Evolutionary conservation across 495 filamentous ascomycete species (phyloP).

Genomic region (Aspergillus mulundensis): DNA sequence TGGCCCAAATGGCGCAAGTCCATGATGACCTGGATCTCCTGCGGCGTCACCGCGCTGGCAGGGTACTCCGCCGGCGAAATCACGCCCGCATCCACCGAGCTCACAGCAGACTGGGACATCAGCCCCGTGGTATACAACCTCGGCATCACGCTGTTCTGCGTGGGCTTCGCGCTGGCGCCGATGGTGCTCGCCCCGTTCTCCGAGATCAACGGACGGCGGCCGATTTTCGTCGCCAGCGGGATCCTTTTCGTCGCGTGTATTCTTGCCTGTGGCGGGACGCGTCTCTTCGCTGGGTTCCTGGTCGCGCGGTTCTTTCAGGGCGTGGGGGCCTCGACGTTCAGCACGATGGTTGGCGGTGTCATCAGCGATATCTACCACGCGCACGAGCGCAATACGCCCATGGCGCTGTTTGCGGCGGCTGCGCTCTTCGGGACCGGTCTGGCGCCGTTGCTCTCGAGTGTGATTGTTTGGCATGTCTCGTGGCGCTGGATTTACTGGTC

Average conservation of each 20-base stretch:
- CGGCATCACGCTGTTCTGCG: slow-evolving; percentile 80
- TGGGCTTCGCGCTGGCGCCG: slow-evolving; percentile 79
- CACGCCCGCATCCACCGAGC: slow-evolving; percentile 58
- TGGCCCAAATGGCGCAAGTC: slow-evolving; percentile 70
- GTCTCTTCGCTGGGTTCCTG: slow-evolving; percentile 67
- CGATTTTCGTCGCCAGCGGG: slow-evolving; percentile 74
- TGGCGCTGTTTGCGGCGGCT: slow-evolving; percentile 76
- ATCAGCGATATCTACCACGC: slow-evolving; percentile 84
- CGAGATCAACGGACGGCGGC: slow-evolving; percentile 79
- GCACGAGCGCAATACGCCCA: slow-evolving; percentile 77
- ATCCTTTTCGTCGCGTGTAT: slow-evolving; percentile 66
- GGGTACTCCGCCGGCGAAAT: slow-evolving; percentile 83
- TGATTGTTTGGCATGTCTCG: slow-evolving; percentile 59
- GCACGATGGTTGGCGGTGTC: slow-evolving; percentile 89
- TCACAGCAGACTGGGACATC: slow-evolving; percentile 60
- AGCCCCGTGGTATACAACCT: slow-evolving; percentile 61
- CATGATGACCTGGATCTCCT: slow-evolving; percentile 70
- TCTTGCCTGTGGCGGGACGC: slow-evolving; percentile 71
- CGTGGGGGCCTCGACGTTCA: slow-evolving; percentile 74
- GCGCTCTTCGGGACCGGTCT: slow-evolving; percentile 79
- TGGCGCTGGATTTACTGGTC: slow-evolving; percentile 95
- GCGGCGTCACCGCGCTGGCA: slow-evolving; percentile 68
- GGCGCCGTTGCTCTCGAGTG: slow-evolving; percentile 69
- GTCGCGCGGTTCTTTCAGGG: slow-evolving; percentile 74
- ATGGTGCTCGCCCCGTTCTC: slow-evolving; percentile 91